Base-by-base conservation (phyloP, 257 asterid species). In the Ballota nigra region DNA sequence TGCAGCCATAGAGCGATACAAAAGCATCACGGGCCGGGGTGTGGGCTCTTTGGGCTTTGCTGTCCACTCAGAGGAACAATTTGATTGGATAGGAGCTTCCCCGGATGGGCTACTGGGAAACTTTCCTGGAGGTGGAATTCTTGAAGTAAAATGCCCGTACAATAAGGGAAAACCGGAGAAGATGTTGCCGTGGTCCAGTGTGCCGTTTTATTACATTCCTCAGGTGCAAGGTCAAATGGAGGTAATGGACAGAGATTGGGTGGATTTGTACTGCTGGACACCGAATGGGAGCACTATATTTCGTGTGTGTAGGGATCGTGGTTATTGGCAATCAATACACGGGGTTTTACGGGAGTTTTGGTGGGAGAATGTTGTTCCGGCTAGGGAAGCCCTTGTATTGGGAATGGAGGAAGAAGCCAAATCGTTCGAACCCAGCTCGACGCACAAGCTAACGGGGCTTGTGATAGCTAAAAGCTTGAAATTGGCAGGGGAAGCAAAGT, bases 171-270 rank as follows among this genome's bases (percentile, higher is more conserved):
- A 87, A 70, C 97, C 97, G 0, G 96, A 89, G 81, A 75, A 40
- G 19, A 92, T 89, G 76, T 72, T 92, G 76, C 98, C 98, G 0
- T 92, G 98, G 98, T 72, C 83, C 22, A 81, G 74, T 20, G 73
- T 95, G 85, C 98, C 98, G 3, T 92, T 84, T 76, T 95, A 95
- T 80, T 95, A 95, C 88, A 87, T 92, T 94, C 99, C 99, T 77
- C 99, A 95, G 43, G 89, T 92, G 76, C 99, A 92, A 71, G 99
- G 98, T 6, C 99, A 92, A 78, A 89, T 95, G 99, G 99, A 92
- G 88, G 88, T 92, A 64, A 88, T 92, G 97, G 80, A 85, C 66
- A 74, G 97, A 71, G 93, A 89, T 70, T 91, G 99, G 97, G 97
- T 77, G 15, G 99, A 91, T 86, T 73, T 91, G 71, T 91, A 91